Conservation (phyloP, 2,329 filamentous ascomycete genomes). For the Fusarium ramigenum region DNA sequence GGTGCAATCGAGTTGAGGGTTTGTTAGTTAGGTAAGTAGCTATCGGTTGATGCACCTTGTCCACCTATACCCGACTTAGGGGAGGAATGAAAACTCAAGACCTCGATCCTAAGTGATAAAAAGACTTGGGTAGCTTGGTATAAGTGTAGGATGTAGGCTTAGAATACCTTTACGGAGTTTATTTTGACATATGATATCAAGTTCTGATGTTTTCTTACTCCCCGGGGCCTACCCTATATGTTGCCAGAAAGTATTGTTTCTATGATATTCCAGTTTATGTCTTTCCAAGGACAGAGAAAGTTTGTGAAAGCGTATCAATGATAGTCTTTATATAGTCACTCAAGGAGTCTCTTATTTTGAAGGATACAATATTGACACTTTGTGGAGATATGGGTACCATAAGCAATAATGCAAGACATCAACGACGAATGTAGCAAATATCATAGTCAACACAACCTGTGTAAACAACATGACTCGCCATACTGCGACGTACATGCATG, state of each 20-base stretch:
- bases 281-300: rapidly evolving
- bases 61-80: neutral
- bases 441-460: neutral
- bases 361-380: neutral
- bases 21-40: neutral
- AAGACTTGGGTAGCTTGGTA: neutral
- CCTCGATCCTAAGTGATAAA: neutral
- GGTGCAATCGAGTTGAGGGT: neutral
- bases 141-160: too few species aligned
- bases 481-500: neutral
- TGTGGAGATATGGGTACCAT: too few species aligned
- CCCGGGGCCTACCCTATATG: neutral
- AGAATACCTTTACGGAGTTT: neutral
- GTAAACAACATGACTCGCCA: neutral
- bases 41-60: too few species aligned
- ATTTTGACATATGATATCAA: rapidly evolving
- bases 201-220: neutral
- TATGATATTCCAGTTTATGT: neutral
- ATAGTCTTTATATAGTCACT: neutral
- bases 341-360: rapidly evolving
- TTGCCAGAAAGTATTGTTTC: neutral
- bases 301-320: rapidly evolving
- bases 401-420: neutral
- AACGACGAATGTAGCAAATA: neutral
- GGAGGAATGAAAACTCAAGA: neutral